Conservation (phyloP, 1,284 basidiomycete genomes). For the Cutaneotrichosporon sp. region DNA sequence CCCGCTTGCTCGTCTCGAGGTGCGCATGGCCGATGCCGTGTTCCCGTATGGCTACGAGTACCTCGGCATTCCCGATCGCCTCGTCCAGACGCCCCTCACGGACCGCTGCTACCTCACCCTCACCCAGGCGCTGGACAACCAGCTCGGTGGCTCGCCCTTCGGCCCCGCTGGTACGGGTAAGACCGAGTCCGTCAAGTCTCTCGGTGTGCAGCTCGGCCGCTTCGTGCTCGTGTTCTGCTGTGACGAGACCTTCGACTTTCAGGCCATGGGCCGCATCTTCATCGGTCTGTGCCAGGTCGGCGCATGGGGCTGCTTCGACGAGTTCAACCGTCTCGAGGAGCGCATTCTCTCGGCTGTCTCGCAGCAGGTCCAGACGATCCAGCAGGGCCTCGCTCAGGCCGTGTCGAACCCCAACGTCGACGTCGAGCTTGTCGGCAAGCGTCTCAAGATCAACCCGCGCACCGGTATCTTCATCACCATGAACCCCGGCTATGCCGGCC, state of each 20-base stretch:
- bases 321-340: constrained; percentile 98
- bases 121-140: constrained; percentile 92
- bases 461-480: constrained; percentile 99
- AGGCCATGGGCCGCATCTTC: constrained; percentile 99
- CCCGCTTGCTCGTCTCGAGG: constrained; percentile 74
- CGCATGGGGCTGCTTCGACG: constrained; percentile 98
- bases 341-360: constrained; percentile 97
- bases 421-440: constrained; percentile 96
- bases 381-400: constrained; percentile 83
- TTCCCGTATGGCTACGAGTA: constrained; percentile 99
- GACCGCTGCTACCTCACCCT: constrained; percentile 95
- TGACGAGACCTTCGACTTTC: constrained; percentile 99
- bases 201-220: constrained; percentile 94
- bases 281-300: constrained; percentile 98
- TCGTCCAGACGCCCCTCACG: constrained; percentile 98
- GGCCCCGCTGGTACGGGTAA: constrained; percentile 99
- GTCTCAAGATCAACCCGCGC: constrained; percentile 86
- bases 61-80: constrained; percentile 90
- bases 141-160: constrained; percentile 95
- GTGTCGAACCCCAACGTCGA: constrained; percentile 80
- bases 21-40: constrained; percentile 85
- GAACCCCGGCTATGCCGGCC: constrained; percentile 95
- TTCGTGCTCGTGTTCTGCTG: constrained; percentile 99
- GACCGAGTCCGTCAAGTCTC: constrained; percentile 98
- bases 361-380: constrained; percentile 98